Base-by-base conservation (phyloP, 108 stramenopile species). In the Cyclotella sp. region DNA sequence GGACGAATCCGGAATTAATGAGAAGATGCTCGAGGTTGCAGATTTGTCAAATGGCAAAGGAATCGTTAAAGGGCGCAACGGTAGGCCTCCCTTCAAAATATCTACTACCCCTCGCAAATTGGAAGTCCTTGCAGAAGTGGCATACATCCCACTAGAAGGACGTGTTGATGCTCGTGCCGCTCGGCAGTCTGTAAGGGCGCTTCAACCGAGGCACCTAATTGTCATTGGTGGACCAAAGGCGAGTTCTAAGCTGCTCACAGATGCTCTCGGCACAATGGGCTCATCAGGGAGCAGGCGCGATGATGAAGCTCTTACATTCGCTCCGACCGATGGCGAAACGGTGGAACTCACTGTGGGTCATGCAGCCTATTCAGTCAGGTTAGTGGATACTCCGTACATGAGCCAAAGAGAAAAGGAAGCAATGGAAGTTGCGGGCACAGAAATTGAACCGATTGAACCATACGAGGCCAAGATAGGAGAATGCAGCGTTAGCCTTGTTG, bases 1-100 rank as follows among this genome's bases (percentile, higher is more conserved):
- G 0, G 81, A 83, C 39, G 74, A 82, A 53, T 46, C 15, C n/a
- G 61, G 78, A 21, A 83, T 85, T 57, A 85, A 88, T 41, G 91
- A 93, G 59, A 87, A 86, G 45, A 89, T 87, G 58, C 72, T 91
- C 39, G 93, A 96, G 74, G 87, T 87, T 16, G 79, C 72, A 22
- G 95, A 96, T 84, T 65, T 96, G 58, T 93, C 92, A 10, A 93
- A 89, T 68, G 95, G 95, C 26, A 88, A 63, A 46, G 95, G 95
- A 12, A 94, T 96, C 68, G 89, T 96, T 64, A 89, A 90, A 64
- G 95, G 95, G 51, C 83, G 93, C 10, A 88, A 90, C 76, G 93
- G 93, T 19, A 85, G 92, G 27, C 91, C 90, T 12, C 92, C 93
- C 22, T 87, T 84, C 63, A 96, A 94, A 74, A 86, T 96, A 18